Evolutionary conservation across 192 early-diverging fungal genomes (phyloP).

Genomic region (Coemansia sp.): DNA sequence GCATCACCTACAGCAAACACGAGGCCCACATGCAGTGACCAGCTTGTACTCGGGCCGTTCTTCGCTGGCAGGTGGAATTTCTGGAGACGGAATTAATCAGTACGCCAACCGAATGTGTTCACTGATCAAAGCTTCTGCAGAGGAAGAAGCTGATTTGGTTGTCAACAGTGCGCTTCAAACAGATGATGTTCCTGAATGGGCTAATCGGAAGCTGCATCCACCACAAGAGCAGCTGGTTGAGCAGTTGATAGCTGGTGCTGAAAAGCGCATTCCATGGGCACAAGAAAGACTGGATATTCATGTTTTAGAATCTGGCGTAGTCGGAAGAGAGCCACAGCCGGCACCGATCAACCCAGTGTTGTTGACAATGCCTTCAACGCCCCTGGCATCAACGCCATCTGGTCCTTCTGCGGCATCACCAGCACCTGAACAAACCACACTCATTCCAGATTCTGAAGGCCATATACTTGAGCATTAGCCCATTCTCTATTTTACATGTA

Average conservation of each 20-base stretch:
- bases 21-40: conserved; percentile 27
- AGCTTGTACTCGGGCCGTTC: conserved; percentile 48
- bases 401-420: no score
- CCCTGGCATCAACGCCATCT: no score
- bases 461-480: no score
- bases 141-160: conserved; percentile 44
- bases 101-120: conserved; percentile 47
- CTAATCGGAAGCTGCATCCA: conserved; percentile 11
- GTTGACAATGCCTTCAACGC: background rate
- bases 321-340: conserved; percentile 27
- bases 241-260: conserved; percentile 39
- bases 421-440: no score
- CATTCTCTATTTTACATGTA: no score
- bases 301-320: conserved; percentile 29
- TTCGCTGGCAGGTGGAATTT: conserved; percentile 44
- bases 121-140: conserved; percentile 38
- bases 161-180: conserved; percentile 33
- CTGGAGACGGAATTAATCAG: conserved; percentile 44
- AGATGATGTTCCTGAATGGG: conserved; percentile 13
- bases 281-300: conserved; percentile 52
- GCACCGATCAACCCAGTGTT: conserved; percentile 8
- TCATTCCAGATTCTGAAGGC: no score
- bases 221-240: conserved; percentile 29
- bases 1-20: conserved; percentile 48
- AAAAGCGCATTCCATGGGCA: conserved; percentile 51